These are phyloP conservation scores for Vicia faba DNA, from an alignment of 306 rosid genomes.

Conservation along the genomic window DNA sequence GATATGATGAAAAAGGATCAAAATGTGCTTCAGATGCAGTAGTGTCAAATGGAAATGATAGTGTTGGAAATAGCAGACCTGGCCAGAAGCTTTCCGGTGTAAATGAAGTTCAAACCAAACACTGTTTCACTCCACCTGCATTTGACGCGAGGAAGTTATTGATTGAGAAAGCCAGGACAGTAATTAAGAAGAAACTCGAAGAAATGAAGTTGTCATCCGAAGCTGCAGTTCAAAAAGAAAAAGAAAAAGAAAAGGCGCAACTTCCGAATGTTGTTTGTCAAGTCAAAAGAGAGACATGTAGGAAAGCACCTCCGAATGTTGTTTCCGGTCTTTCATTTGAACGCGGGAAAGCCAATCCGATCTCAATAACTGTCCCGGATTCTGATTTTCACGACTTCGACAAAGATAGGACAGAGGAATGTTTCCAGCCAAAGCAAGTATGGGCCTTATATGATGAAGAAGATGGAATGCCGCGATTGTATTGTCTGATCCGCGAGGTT, in stretches of 20 bases:
- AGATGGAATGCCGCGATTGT: slow-evolving; percentile 98
- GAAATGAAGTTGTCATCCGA: slow-evolving; percentile 66
- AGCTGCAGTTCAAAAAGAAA: slow-evolving; percentile 44
- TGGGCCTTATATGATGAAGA: slow-evolving; percentile 99
- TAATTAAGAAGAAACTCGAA: slow-evolving; percentile 70
- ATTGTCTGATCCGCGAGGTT: slow-evolving; percentile 92
- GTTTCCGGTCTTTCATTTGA: slow-evolving; percentile 50
- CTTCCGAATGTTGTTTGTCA: slow-evolving; percentile 44
- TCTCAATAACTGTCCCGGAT: slow-evolving; percentile 80
- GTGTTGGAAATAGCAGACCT: slow-evolving; percentile 33
- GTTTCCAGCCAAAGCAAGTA: slow-evolving; percentile 94
- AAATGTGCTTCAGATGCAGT: slow-evolving; percentile 55
- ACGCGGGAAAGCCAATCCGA: slow-evolving; percentile 51
- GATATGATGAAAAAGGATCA: slow-evolving; percentile 53
- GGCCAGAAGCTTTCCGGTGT: slow-evolving; percentile 51
- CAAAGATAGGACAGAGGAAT: slow-evolving; percentile 88
- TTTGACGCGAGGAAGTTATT: slow-evolving; percentile 78
- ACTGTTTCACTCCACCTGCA: slow-evolving; percentile 63
- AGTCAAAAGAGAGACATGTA: slow-evolving; percentile 43
- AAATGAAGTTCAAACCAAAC: slow-evolving; percentile 61
- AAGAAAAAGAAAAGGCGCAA: slow-evolving; percentile 48
- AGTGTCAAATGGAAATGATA: slow-evolving; percentile 60
- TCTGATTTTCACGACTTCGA: slow-evolving; percentile 97
- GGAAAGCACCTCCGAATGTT: slow-evolving; percentile 41
- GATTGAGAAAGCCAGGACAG: slow-evolving; percentile 85